Evolutionary conservation across 2,329 filamentous ascomycete genomes (phyloP).

Genomic region (Emergomyces africanus): DNA sequence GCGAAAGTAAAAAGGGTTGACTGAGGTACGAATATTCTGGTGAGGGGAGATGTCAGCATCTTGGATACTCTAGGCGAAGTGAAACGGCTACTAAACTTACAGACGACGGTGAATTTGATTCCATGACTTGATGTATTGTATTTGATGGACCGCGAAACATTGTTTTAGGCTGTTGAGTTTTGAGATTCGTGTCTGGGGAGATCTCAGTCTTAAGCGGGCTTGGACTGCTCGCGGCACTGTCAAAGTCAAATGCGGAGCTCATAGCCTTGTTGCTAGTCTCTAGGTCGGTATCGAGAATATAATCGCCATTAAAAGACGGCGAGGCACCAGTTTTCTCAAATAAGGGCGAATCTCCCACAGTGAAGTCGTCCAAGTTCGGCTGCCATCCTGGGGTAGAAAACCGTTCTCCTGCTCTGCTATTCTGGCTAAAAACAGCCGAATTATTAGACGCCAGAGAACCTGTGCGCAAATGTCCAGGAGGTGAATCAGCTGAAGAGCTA

Average conservation of each 20-base stretch:
- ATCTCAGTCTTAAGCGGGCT: constrained; percentile 26
- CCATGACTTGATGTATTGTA: constrained; percentile 12
- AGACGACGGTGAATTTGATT: constrained; percentile 14
- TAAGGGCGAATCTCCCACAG: constrained; percentile 27
- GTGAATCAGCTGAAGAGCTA: constrained; percentile 32
- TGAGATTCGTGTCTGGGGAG: constrained; percentile 14
- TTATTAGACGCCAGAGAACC: constrained; percentile 28
- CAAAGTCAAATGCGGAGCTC: constrained; percentile 37
- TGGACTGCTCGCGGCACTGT: constrained; percentile 35
- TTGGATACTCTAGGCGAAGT: neutral
- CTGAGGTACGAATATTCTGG: constrained; percentile 11
- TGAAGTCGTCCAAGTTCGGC: constrained; percentile 24
- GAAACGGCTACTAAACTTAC: constrained; percentile 14
- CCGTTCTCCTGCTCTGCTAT: constrained; percentile 10
- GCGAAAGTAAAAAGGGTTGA: constrained; percentile 22
- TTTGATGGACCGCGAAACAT: constrained; percentile 18
- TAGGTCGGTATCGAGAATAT: constrained; percentile 24
- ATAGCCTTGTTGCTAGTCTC: constrained; percentile 35
- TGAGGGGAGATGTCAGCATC: neutral
- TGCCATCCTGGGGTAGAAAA: constrained; percentile 26
- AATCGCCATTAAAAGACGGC: constrained; percentile 20
- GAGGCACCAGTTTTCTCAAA: constrained; percentile 27
- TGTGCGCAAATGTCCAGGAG: constrained; percentile 28
- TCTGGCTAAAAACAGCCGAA: constrained; percentile 22
- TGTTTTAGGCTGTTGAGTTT: constrained; percentile 13